These are phyloP conservation scores for Colletotrichum liriopes DNA, from an alignment of 2,329 filamentous ascomycete species.

Conservation along the genomic window DNA sequence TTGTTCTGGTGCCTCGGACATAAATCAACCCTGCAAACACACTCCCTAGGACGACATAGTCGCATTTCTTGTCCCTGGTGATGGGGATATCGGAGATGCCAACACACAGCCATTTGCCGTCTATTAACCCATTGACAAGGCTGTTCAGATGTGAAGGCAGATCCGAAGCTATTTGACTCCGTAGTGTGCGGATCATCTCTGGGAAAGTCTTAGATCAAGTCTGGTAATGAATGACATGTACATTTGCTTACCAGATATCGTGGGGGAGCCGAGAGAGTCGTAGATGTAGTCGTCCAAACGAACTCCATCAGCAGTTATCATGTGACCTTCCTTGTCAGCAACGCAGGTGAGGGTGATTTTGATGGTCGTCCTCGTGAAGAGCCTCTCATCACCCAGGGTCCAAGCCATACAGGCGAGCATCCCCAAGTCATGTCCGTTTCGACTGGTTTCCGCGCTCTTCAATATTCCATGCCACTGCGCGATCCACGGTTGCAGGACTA, in stretches of 20 bases:
- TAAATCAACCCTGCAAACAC: slow-evolving; percentile 30
- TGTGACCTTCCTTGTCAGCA: slow-evolving; percentile 4
- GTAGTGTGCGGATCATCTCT: slow-evolving; percentile 26
- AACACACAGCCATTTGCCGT: slow-evolving; percentile 34
- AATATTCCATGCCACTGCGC: slow-evolving; percentile 20
- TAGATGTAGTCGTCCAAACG: slow-evolving; percentile 23
- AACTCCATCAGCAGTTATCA: slow-evolving; percentile 16
- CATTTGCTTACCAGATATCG: slow-evolving; percentile 20
- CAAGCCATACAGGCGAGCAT: slow-evolving; percentile 29
- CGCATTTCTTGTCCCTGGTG: slow-evolving; percentile 37
- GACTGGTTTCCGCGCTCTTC: neutral
- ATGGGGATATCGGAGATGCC: slow-evolving; percentile 37
- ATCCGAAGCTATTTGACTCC: slow-evolving; percentile 23
- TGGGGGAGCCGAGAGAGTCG: slow-evolving; percentile 30
- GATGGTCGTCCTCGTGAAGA: slow-evolving; percentile 12
- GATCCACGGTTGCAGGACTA: slow-evolving; percentile 37
- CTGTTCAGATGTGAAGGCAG: slow-evolving; percentile 32
- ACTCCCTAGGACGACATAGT: slow-evolving; percentile 35
- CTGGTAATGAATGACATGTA: accelerated
- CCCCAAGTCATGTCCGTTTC: slow-evolving; percentile 9
- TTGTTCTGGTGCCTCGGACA: slow-evolving; percentile 27
- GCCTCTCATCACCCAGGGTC: slow-evolving; percentile 30
- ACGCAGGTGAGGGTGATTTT: slow-evolving; percentile 17
- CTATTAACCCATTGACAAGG: slow-evolving; percentile 19
- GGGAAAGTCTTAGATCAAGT: neutral